Percentiles rank a stretch among this genome's conserved stretches.
These are phyloP conservation scores for Kodamaea alishanica DNA, from an alignment of 1,139 yeast species.

Conservation along the genomic window DNA sequence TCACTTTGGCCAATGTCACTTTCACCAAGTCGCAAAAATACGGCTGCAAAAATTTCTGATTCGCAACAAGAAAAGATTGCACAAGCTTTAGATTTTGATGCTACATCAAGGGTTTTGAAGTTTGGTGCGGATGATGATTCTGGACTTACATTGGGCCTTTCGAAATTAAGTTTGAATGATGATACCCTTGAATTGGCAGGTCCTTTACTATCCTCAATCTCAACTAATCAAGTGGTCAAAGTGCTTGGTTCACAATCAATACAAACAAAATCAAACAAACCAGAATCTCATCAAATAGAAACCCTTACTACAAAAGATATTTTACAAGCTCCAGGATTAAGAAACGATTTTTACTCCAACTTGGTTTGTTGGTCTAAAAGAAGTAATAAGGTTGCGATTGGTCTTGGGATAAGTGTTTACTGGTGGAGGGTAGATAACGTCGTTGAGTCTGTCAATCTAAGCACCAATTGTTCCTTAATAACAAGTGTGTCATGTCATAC, in stretches of 20 bases:
- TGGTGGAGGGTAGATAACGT: conserved; percentile 60
- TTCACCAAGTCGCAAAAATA: too few relatives aligned
- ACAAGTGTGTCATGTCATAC: conserved; percentile 59
- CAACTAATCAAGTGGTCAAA: conserved; percentile 12
- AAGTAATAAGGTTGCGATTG: conserved; percentile 61
- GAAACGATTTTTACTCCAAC: conserved; percentile 80
- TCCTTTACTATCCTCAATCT: conserved; percentile 14
- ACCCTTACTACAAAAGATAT: conserved; percentile 22
- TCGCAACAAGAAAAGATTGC: conserved; percentile 31
- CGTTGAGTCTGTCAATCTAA: conserved; percentile 29
- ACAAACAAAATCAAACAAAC: not conserved
- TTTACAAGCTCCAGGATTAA: conserved; percentile 70
- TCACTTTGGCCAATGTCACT: too few relatives aligned
- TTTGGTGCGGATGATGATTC: conserved; percentile 13
- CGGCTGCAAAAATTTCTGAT: not conserved
- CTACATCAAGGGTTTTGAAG: conserved; percentile 29
- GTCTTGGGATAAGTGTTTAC: conserved; percentile 57
- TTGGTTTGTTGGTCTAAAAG: conserved; percentile 68
- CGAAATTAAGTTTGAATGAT: not conserved
- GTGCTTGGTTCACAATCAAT: conserved; percentile 6
- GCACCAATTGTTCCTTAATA: conserved; percentile 34
- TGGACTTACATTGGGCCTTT: too few relatives aligned
- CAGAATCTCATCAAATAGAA: not conserved
- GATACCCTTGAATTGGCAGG: conserved; percentile 13
- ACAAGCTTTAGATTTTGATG: conserved; percentile 45